A percentile compares a stretch with the other conserved stretches of the same genome.
These are phyloP conservation scores for Planoprotostelium fungivorum DNA, from an alignment of 78 protist species.

Conservation along the genomic window DNA sequence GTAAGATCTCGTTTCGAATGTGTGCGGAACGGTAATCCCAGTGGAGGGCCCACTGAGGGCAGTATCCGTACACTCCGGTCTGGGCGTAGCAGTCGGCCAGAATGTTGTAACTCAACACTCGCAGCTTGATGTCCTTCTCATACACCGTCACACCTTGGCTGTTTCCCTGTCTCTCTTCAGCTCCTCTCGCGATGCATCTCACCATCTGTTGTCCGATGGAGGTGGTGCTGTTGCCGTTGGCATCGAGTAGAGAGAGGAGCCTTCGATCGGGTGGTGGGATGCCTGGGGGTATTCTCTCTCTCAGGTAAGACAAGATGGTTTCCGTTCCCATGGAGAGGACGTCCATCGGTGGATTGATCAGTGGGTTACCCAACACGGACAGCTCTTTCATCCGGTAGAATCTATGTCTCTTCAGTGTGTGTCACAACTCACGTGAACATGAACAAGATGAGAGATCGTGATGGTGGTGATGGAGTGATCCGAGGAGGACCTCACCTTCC, in stretches of 20 bases:
- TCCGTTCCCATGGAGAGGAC: background rate
- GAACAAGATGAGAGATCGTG: too few relatives aligned
- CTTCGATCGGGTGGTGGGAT: background rate
- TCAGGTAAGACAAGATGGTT: background rate
- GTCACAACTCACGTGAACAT: too few relatives aligned
- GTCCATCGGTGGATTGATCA: background rate
- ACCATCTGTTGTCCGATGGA: too few relatives aligned
- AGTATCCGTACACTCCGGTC: background rate
- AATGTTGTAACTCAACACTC: conserved; percentile 8
- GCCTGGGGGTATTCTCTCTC: background rate
- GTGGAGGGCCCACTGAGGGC: conserved; percentile 2
- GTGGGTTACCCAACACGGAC: background rate
- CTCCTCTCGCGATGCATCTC: too few relatives aligned
- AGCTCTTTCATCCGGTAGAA: background rate
- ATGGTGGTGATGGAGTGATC: too few relatives aligned
- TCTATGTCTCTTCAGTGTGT: too few relatives aligned
- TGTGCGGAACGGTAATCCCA: background rate
- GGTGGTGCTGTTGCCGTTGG: too few relatives aligned
- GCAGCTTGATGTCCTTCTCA: background rate
- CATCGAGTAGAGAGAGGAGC: background rate
- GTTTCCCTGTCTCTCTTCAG: too few relatives aligned
- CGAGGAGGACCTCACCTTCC: background rate
- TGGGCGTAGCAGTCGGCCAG: background rate
- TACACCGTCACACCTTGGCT: too few relatives aligned
- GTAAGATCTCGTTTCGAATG: background rate